Base-by-base conservation (phyloP, 2,329 filamentous ascomycete species). In the Grosmannia huntii region DNA sequence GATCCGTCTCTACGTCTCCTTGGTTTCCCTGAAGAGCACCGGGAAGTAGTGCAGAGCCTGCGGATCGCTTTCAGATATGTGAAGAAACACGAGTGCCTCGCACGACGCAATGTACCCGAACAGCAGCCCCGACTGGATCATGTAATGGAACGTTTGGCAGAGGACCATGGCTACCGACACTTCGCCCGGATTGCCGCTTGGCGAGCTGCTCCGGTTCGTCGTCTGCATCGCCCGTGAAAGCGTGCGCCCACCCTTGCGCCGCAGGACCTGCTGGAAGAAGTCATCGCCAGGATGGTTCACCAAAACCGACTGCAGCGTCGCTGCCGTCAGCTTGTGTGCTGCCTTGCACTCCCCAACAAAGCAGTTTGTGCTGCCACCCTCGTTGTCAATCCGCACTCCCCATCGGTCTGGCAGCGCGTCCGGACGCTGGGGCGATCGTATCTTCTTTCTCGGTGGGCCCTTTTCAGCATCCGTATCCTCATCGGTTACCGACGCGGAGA, bases 61-160 rank as follows among this genome's bases (percentile, higher is more conserved):
- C 31, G 57, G 57, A 7, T 59, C 48, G 19, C 51, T 31, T 2
- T 28, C 11, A 2, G 46, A 25, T 6, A 59, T 21, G 46, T 23
- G 46, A 6, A 59, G 44, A 44, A 52, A 44, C 4, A 53, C 19
- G 23, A 59, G 52, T 23, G 53, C 46, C 21, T 41, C 52, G 31
- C 53, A 53, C 16, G 53, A 44, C 5, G 52, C 33, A 5, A 59
- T 23, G 16, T 59, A 59, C 2, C 57, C 57, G 19, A 31, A 59
- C 25, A 28, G 31, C 23, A 51, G 21, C 5, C 57, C 57, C 16
- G 57, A 51, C 46, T 16, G 16, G 1, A 59, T 28, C 28, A 59
- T 59, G 52, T 56, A 59, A 53, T 59, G 46, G 53, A 28, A 59
- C 10, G 57, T 36, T 46, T 59, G 57, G 33, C 51, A 55, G n/a